Percentiles rank a stretch among this genome's conserved stretches.
Evolutionary conservation across 1,284 basidiomycete species (phyloP).

Genomic region (Kalmanozyma brasiliensis): DNA sequence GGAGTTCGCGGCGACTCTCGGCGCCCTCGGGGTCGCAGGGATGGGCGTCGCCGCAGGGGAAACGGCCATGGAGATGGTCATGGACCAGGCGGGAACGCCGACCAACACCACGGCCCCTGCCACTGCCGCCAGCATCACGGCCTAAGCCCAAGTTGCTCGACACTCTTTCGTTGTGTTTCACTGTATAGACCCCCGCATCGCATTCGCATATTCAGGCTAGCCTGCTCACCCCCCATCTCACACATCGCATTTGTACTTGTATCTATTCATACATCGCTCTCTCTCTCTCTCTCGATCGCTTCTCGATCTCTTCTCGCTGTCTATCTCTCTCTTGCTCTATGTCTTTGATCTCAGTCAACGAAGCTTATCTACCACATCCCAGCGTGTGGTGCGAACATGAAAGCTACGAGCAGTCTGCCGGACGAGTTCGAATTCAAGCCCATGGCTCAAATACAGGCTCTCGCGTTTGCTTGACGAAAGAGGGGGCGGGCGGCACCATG

Average conservation of each 20-base stretch:
- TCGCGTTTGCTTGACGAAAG: too few relatives aligned
- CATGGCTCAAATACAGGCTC: too few relatives aligned
- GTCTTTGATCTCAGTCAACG: conserved; percentile 4
- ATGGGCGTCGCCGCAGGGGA: conserved; percentile 25
- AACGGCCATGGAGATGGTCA: conserved; percentile 33
- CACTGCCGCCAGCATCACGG: conserved; percentile 11
- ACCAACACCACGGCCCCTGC: conserved; percentile 5
- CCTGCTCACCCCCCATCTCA: not conserved
- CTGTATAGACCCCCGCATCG: too few relatives aligned
- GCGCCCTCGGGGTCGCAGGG: conserved; percentile 14
- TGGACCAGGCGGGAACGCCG: conserved; percentile 27
- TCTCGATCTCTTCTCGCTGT: not conserved
- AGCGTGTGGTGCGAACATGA: too few relatives aligned
- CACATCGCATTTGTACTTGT: conserved; percentile 39
- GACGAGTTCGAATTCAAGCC: too few relatives aligned
- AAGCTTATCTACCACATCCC: too few relatives aligned
- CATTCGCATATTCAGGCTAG: not conserved
- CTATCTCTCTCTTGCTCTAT: conserved; percentile 9
- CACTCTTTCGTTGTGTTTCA: too few relatives aligned
- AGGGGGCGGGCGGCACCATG: too few relatives aligned
- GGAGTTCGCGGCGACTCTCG: conserved; percentile 33
- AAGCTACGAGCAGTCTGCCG: too few relatives aligned
- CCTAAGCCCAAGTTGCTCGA: conserved; percentile 2
- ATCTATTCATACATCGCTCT: not conserved
- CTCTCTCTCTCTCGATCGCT: not conserved